Evolutionary conservation across 2,329 filamentous ascomycete genomes (phyloP), one percentile per base, ranked within the genome.

Genomic region (Exophiala aquamarina): DNA sequence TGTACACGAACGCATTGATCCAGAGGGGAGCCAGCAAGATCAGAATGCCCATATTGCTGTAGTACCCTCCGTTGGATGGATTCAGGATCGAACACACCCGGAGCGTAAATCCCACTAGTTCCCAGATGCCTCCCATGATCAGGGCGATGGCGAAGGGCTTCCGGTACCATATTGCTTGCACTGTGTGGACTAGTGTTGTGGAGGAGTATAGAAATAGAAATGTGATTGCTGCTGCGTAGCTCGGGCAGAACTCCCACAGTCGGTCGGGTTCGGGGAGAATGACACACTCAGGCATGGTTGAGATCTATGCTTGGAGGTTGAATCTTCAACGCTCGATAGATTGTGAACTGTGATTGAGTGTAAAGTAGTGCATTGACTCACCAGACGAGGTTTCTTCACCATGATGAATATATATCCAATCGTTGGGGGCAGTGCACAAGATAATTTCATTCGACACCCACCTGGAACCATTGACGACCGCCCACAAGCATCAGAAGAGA

Each of bases 1-100:
- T 72, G 58, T 73, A 74, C 14, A 66, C 65, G 45, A 70, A 75
- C 3, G 70, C 70, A 47, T 74, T 74, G 8, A 75, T 66, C 70
- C 71, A 66, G 0, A 71, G 57, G 3, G 66, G 66, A 1, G 70
- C 67, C 3, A 74, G 61, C 1, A 76, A 59, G 20, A 76, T 66
- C 3, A 77, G 57, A 5, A 76, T 55, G 3, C 66, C 66, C 6
- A 65, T 65, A 2, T 58, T 41, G 11, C 62, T 66, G 1, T 64
- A 34, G 20, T 29, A 21, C 4, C 26, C 44, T 11, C 11, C 17
- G 19, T 34, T 28, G 10, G 3, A 4, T 26, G 39, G 47, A 8
- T 32, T n/a, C 8, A 20, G 45, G 40, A 52, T 32, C 8, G 44
- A 26, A 15, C 67, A 36, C 2, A 59, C 54, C 23, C 67, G 66